phyloP scores from a whole-genome alignment of 2,329 filamentous ascomycete genomes.

The Mycosphaerelloides madeirae region DNA sequence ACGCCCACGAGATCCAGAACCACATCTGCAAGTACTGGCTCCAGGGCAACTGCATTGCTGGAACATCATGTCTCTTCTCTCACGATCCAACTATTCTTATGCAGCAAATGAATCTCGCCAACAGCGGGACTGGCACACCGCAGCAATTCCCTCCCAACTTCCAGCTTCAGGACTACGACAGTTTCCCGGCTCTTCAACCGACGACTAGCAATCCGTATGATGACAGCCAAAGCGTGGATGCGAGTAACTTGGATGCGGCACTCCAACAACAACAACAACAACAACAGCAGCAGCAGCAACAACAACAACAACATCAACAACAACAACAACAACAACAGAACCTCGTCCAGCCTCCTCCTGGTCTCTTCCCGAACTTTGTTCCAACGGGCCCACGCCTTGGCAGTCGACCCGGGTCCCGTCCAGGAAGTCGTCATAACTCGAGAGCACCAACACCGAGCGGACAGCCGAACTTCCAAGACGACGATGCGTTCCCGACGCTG shows the following conservation, averaged over 20 bases:
- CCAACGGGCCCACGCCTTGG: slow-evolving; percentile 39
- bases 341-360: slow-evolving; percentile 52
- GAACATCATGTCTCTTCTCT: slow-evolving; percentile 91
- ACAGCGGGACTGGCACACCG: slow-evolving; percentile 55
- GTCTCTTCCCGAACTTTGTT: slow-evolving; percentile 59
- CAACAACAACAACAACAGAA: slow-evolving; percentile 39
- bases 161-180: slow-evolving; percentile 76
- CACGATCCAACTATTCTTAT: slow-evolving; percentile 87
- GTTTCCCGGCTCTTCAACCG: slow-evolving; percentile 70
- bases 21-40: slow-evolving; percentile 99
- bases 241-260: slow-evolving; percentile 40
- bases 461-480: slow-evolving; percentile 70
- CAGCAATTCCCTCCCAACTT: slow-evolving; percentile 62
- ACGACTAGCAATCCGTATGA: slow-evolving; percentile 43
- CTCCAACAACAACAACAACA: slow-evolving; percentile 35
- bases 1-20: slow-evolving; percentile 92
- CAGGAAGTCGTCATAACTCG: slow-evolving; percentile 73
- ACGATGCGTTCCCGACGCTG: slow-evolving; percentile 88
- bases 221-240: slow-evolving; percentile 32
- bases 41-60: slow-evolving; percentile 89
- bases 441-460: slow-evolving; percentile 60
- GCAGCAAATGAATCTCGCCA: slow-evolving; percentile 69
- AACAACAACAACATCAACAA: too few species aligned
- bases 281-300: too few species aligned
- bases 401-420: slow-evolving; percentile 72